Percentiles rank a stretch among this genome's conserved stretches.
These are phyloP conservation scores for Alternaria triticimaculans DNA, from an alignment of 2,329 filamentous ascomycete species.

Conservation along the genomic window DNA sequence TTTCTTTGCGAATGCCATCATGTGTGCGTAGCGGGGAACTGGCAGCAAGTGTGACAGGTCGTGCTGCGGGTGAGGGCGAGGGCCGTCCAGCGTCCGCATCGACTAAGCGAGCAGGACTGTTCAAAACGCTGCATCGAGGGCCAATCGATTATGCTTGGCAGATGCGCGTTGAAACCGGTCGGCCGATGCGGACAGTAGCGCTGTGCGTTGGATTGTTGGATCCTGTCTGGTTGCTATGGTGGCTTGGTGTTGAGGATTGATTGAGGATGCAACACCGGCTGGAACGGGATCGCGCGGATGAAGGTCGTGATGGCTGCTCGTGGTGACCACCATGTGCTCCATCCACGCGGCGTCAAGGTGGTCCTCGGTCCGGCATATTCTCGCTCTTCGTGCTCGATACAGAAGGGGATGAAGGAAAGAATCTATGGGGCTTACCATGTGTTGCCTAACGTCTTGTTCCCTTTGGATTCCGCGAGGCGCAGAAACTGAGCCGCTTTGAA, in stretches of 20 bases:
- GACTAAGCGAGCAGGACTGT: conserved; percentile 39
- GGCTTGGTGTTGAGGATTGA: conserved; percentile 35
- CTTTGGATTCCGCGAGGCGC: conserved; percentile 85
- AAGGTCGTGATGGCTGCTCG: conserved; percentile 14
- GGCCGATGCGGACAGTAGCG: conserved; percentile 21
- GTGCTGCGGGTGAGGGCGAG: conserved; percentile 40
- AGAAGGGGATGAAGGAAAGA: conserved; percentile 10
- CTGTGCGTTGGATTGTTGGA: conserved; percentile 27
- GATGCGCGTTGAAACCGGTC: conserved; percentile 39
- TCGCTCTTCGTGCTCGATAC: conserved; percentile 25
- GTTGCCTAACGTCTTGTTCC: conserved; percentile 90
- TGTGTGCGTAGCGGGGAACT: conserved; percentile 24
- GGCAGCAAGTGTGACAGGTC: conserved; percentile 40
- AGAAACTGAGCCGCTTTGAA: conserved; percentile 87
- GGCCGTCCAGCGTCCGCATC: conserved; percentile 37
- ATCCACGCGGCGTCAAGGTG: conserved; percentile 9
- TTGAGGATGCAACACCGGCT: conserved; percentile 18
- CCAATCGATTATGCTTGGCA: conserved; percentile 45
- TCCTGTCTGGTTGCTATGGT: conserved; percentile 21
- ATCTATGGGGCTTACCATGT: conserved; percentile 71
- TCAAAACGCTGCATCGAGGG: conserved; percentile 20
- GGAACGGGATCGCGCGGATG: conserved; percentile 22
- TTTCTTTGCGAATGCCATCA: conserved; percentile 25
- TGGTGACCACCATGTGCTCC: conserved; percentile 15
- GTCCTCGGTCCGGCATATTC: conserved; percentile 26